phyloP scores from a whole-genome alignment of 2,329 filamentous ascomycete species.

The Trichophyton schoenleinii region DNA sequence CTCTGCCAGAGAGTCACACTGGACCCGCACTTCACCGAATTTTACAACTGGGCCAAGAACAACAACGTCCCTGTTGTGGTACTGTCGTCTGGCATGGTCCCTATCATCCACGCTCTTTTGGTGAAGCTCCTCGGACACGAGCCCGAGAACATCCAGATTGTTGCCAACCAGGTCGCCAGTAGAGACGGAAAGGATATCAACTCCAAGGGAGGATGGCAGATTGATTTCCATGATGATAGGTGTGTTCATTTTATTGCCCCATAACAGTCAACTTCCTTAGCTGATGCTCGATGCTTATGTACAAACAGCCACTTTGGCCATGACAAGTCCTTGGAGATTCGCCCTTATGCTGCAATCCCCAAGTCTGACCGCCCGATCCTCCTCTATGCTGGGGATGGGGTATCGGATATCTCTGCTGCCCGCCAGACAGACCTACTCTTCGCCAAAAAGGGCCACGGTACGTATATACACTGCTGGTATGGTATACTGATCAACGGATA shows the following conservation, averaged over 20 bases:
- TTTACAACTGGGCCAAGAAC: constrained; percentile 67
- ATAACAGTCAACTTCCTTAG: not conserved
- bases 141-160: constrained; percentile 68
- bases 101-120: constrained; percentile 75
- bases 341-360: constrained; percentile 62
- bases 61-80: constrained; percentile 89
- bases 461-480: constrained; percentile 15
- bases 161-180: constrained; percentile 67
- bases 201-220: constrained; percentile 72
- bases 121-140: constrained; percentile 69
- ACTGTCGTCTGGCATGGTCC: constrained; percentile 82
- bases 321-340: constrained; percentile 86
- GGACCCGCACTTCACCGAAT: constrained; percentile 77
- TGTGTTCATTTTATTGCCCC: constrained; percentile 22
- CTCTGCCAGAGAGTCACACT: constrained; percentile 74
- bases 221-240: constrained; percentile 79
- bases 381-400: constrained; percentile 91
- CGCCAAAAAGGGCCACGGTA: constrained; percentile 79
- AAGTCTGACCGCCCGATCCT: constrained; percentile 59
- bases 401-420: constrained; percentile 83
- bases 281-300: not conserved
- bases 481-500: too few species aligned
- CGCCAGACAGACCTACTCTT: constrained; percentile 88
- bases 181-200: constrained; percentile 61
- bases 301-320: constrained; percentile 66